phyloP scores from a whole-genome alignment of 371 early-diverging fungal species.

The Mucor piriformis region DNA sequence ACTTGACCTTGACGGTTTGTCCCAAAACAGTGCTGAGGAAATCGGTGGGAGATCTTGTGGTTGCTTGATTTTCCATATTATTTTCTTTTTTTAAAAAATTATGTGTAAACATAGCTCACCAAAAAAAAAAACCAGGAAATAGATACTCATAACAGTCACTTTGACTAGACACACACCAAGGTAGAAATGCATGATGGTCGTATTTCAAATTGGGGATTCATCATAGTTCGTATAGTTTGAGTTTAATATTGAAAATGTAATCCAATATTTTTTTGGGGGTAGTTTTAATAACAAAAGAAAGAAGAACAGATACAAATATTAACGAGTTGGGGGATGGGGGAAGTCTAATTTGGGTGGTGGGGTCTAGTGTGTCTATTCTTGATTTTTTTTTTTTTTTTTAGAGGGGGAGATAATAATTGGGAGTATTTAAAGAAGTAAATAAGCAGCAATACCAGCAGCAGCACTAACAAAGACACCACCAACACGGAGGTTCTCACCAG shows the following conservation, averaged over 20 bases:
- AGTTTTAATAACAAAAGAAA: background rate
- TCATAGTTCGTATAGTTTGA: no score
- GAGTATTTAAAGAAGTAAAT: constrained; percentile 22
- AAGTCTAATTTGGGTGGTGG: background rate
- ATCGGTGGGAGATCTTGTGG: constrained; percentile 72
- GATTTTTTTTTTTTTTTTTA: background rate
- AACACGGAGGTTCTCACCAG: constrained; percentile 12
- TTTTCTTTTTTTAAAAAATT: background rate
- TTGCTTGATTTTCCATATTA: constrained; percentile 34
- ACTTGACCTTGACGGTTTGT: constrained; percentile 84
- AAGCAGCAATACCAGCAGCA: constrained; percentile 30
- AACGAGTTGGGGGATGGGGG: background rate
- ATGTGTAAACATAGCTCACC: background rate
- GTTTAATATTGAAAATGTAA: no score
- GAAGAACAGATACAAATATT: background rate
- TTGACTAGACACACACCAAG: no score
- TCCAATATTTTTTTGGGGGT: background rate
- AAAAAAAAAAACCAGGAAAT: background rate
- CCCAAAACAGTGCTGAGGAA: constrained; percentile 83
- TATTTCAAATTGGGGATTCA: no score
- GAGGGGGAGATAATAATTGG: background rate
- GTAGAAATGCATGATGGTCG: no score
- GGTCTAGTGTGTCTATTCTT: no score
- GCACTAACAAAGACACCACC: constrained; percentile 21
- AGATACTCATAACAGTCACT: no score